These are phyloP conservation scores for Arabidopsis arenosa DNA, from an alignment of 345 rosid species.

Conservation along the genomic window DNA sequence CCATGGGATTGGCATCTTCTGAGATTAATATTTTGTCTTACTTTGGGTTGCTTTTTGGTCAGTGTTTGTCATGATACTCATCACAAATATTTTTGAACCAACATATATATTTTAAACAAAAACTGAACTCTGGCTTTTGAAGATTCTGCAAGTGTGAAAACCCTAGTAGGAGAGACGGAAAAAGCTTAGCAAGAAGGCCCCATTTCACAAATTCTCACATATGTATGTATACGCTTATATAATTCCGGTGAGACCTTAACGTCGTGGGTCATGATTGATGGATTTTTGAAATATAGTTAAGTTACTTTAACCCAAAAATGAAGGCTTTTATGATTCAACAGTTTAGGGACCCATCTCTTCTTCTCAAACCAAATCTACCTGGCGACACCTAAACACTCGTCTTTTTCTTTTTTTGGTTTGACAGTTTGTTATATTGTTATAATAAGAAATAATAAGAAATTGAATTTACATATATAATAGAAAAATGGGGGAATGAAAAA, in stretches of 20 bases:
- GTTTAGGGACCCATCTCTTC: slow-evolving; percentile 23
- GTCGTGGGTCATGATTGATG: slow-evolving; percentile 9
- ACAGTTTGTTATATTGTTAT: slow-evolving; percentile 10
- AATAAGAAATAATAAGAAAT: not conserved
- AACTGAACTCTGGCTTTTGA: slow-evolving; percentile 15
- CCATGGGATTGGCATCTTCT: slow-evolving; percentile 47
- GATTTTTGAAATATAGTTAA: not conserved
- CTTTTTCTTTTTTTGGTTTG: slow-evolving; percentile 23
- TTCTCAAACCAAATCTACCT: slow-evolving; percentile 34
- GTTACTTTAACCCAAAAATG: slow-evolving; percentile 16
- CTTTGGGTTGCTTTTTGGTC: slow-evolving; percentile 47
- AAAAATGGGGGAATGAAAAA: not conserved
- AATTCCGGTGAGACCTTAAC: not conserved
- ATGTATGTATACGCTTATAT: slow-evolving; percentile 16
- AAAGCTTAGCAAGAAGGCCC: slow-evolving; percentile 56
- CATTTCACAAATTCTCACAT: slow-evolving; percentile 18
- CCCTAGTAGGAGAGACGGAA: slow-evolving; percentile 52
- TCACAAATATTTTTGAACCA: not conserved
- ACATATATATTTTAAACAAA: not conserved
- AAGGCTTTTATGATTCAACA: slow-evolving; percentile 41
- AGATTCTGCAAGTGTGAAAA: slow-evolving; percentile 69
- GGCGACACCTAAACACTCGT: slow-evolving; percentile 45
- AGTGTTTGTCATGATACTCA: slow-evolving; percentile 28
- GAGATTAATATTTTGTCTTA: slow-evolving; percentile 40
- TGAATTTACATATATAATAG: not conserved